phyloP scores from a whole-genome alignment of 208 protist species.

The Endotrypanum monterogeii region DNA sequence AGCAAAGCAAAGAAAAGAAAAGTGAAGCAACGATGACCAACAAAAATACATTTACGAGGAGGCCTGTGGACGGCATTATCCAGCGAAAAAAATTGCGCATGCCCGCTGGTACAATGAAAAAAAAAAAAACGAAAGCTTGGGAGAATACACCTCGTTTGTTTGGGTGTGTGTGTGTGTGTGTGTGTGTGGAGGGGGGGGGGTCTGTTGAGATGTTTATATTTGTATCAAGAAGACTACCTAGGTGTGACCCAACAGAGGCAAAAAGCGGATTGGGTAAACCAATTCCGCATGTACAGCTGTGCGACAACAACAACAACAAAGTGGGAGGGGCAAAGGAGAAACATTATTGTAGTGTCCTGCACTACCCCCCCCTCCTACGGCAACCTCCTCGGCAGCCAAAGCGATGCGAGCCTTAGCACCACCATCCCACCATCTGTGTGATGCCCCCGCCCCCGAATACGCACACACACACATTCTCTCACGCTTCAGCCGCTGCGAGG shows the following conservation, averaged over 20 bases:
- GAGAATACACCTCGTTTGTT: too few species aligned
- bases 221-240: too few species aligned
- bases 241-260: too few species aligned
- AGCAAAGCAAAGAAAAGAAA: not conserved
- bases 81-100: too few species aligned
- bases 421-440: not conserved
- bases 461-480: not conserved
- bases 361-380: not conserved
- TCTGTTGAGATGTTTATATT: too few species aligned
- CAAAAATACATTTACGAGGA: not conserved
- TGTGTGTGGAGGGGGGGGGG: too few species aligned
- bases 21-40: slow-evolving; percentile 3
- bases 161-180: too few species aligned
- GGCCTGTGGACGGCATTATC: too few species aligned
- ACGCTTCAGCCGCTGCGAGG: slow-evolving; percentile 14
- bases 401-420: not conserved
- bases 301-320: not conserved
- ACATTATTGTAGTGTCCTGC: not conserved
- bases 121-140: too few species aligned
- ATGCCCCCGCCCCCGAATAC: not conserved
- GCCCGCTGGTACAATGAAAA: too few species aligned
- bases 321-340: not conserved
- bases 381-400: not conserved
- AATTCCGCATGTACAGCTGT: too few species aligned
- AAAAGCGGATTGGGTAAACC: not conserved